phyloP scores from a whole-genome alignment of 2,329 filamentous ascomycete species.

The Blastomyces silverae region DNA sequence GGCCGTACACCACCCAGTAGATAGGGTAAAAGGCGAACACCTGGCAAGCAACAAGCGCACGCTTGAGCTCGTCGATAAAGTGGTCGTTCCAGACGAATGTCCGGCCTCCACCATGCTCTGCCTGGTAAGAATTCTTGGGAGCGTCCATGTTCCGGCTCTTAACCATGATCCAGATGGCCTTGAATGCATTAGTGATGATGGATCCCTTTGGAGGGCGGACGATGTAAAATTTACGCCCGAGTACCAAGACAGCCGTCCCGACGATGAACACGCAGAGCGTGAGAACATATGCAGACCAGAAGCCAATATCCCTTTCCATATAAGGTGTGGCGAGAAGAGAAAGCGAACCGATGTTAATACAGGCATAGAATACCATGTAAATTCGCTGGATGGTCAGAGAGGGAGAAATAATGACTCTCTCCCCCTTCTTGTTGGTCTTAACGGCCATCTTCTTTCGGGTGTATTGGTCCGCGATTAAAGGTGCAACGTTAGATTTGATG shows the following conservation, averaged over 20 bases:
- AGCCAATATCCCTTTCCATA: constrained; percentile 61
- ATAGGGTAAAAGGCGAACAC: constrained; percentile 65
- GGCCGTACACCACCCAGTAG: constrained; percentile 62
- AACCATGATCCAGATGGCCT: constrained; percentile 51
- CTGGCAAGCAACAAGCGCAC: constrained; percentile 59
- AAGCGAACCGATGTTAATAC: constrained; percentile 67
- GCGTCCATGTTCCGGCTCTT: constrained; percentile 52
- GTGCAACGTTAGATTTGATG: constrained; percentile 61
- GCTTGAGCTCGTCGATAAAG: constrained; percentile 66
- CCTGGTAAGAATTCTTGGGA: constrained; percentile 60
- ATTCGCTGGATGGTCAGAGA: constrained; percentile 60
- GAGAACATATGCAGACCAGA: constrained; percentile 59
- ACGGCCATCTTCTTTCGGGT: constrained; percentile 50
- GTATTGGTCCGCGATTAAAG: constrained; percentile 60
- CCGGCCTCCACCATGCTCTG: constrained; percentile 42
- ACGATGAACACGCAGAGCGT: constrained; percentile 58
- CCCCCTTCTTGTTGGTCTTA: constrained; percentile 40
- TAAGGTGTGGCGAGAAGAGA: constrained; percentile 60
- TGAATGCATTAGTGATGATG: constrained; percentile 60
- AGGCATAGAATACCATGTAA: constrained; percentile 69
- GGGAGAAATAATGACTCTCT: constrained; percentile 59
- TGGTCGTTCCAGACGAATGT: constrained; percentile 58
- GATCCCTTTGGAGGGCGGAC: constrained; percentile 53
- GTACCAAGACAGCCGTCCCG: constrained; percentile 51
- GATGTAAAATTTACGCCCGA: constrained; percentile 42